Percentiles rank a stretch among this genome's conserved stretches.
Evolutionary conservation across 441 rosid genomes (phyloP).

Genomic region (Capsella rubella): DNA sequence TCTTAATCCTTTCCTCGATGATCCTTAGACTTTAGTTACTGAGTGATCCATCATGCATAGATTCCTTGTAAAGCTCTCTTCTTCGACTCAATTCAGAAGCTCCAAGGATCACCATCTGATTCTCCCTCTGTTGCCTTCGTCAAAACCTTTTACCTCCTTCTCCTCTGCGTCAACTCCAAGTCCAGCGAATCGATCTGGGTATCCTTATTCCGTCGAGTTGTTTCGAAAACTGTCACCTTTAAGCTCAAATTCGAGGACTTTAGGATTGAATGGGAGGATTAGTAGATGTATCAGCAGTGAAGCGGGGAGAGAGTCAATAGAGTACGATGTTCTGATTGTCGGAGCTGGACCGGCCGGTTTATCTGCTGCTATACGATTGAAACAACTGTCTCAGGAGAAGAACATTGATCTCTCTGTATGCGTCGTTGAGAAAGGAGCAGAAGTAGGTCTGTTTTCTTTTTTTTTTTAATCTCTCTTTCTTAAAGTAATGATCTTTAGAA

Average conservation of each 20-base stretch:
- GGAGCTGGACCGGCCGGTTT: conserved; percentile 99
- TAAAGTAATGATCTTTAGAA: not conserved
- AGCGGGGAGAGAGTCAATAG: conserved; percentile 66
- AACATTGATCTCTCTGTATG: conserved; percentile 87
- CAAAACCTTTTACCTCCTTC: conserved; percentile 34
- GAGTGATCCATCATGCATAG: conserved; percentile 54
- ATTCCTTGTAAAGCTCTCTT: conserved; percentile 42
- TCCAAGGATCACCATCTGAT: conserved; percentile 25
- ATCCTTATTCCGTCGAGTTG: conserved; percentile 29
- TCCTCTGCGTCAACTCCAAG: conserved; percentile 35
- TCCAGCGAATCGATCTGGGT: conserved; percentile 38
- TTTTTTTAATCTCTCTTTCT: not conserved
- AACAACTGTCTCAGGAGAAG: conserved; percentile 78
- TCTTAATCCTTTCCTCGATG: conserved; percentile 9
- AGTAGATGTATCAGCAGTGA: conserved; percentile 56
- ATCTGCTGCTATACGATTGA: conserved; percentile 89
- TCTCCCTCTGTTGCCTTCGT: conserved; percentile 24
- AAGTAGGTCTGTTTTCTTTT: conserved; percentile 64
- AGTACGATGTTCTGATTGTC: conserved; percentile 89
- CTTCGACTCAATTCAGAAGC: conserved; percentile 40
- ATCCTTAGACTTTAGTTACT: conserved; percentile 5
- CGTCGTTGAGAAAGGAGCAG: conserved; percentile 95
- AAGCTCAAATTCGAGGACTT: conserved; percentile 39
- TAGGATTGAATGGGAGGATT: conserved; percentile 21
- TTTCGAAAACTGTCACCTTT: conserved; percentile 42